phyloP scores from a whole-genome alignment of 129 eudicot genomes.

The Smallanthus sonchifolius region DNA sequence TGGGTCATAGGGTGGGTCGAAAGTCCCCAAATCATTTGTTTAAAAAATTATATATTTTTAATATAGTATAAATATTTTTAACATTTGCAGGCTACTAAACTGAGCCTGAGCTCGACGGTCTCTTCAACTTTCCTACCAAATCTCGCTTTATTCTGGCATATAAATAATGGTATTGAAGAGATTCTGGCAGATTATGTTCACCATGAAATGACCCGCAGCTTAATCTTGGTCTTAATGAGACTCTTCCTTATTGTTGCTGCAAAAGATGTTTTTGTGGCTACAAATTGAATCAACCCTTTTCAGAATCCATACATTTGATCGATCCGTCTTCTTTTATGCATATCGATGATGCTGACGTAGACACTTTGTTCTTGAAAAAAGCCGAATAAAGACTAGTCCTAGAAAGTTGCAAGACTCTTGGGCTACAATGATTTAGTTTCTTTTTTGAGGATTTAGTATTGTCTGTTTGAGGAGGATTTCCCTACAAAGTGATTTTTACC shows the following conservation, averaged over 20 bases:
- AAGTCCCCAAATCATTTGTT: neutral
- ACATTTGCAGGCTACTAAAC: conserved; percentile 22
- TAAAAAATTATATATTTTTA: no score
- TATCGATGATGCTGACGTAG: neutral
- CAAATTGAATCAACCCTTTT: conserved; percentile 22
- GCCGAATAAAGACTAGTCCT: conserved; percentile 31
- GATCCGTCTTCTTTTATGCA: neutral
- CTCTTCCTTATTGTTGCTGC: conserved; percentile 47
- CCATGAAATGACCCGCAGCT: conserved; percentile 53
- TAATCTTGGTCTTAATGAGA: conserved; percentile 42
- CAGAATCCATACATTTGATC: neutral
- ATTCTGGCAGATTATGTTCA: conserved; percentile 54
- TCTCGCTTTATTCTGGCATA: conserved; percentile 40
- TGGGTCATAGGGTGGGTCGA: neutral
- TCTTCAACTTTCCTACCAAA: conserved; percentile 30
- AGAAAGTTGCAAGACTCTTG: conserved; percentile 15
- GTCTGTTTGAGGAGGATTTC: no score
- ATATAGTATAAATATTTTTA: no score
- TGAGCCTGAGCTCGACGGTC: conserved; percentile 18
- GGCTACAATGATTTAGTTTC: conserved; percentile 14
- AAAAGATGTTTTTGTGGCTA: conserved; percentile 47
- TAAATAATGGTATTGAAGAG: conserved; percentile 44
- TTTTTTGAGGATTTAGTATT: no score
- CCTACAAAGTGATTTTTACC: no score
- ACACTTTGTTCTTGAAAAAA: no score